phyloP scores from a whole-genome alignment of 2,329 filamentous ascomycete species.

The Aspergillus sp. region DNA sequence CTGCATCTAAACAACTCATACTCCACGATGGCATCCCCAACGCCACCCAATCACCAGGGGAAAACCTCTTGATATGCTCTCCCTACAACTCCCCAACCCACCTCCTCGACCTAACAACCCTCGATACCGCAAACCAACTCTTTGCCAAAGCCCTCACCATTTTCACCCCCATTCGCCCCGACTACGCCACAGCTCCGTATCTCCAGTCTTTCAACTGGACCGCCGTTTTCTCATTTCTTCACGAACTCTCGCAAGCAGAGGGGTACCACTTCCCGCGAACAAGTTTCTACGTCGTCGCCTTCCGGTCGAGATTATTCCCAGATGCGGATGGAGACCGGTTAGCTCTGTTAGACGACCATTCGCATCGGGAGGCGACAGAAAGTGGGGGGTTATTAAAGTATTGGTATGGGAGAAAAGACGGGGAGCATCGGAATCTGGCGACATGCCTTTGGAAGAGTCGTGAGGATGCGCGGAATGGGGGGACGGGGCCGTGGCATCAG shows the following conservation, averaged over 20 bases:
- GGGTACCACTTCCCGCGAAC: conserved; percentile 53
- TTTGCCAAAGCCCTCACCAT: conserved; percentile 64
- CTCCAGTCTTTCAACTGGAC: conserved; percentile 71
- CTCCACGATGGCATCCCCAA: conserved; percentile 3
- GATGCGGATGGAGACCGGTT: conserved; percentile 62
- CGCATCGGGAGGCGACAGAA: conserved; percentile 70
- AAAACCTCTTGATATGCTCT: conserved; percentile 56
- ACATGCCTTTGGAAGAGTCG: conserved; percentile 64
- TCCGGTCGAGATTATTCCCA: conserved; percentile 65
- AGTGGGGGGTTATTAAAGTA: conserved; percentile 86
- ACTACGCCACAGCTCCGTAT: conserved; percentile 74
- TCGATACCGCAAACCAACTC: conserved; percentile 60
- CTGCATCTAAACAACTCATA: conserved; percentile 27
- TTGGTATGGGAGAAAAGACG: conserved; percentile 76
- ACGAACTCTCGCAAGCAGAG: conserved; percentile 43
- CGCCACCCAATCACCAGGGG: conserved; percentile 4
- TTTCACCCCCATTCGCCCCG: conserved; percentile 55
- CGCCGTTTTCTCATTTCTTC: conserved; percentile 53
- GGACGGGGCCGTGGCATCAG: conserved; percentile 51
- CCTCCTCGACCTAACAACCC: conserved; percentile 62
- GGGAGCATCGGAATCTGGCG: conserved; percentile 67
- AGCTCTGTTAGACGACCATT: conserved; percentile 66
- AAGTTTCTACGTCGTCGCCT: conserved; percentile 77
- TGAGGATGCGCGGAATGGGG: conserved; percentile 55
- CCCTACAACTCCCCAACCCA: conserved; percentile 68